Conservation (phyloP, 768 basidiomycete species). For the Suillus discolor region DNA sequence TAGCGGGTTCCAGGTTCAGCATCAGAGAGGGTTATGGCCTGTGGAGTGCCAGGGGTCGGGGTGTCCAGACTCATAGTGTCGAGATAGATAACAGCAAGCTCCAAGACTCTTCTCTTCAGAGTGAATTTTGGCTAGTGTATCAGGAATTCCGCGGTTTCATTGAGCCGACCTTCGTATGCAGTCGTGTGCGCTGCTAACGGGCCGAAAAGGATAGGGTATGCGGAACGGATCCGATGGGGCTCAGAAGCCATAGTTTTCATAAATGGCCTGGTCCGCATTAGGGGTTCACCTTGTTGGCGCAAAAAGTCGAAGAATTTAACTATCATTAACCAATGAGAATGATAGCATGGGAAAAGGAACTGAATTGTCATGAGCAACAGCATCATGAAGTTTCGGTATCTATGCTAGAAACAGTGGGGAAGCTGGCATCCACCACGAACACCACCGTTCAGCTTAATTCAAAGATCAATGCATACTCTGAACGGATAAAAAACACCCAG, state of each 20-base stretch:
- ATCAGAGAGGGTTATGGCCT: not conserved
- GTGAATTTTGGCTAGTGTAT: not conserved
- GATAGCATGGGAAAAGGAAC: not conserved
- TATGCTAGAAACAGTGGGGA: not conserved
- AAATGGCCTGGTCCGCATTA: not conserved
- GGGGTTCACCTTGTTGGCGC: not conserved
- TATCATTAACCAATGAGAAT: not conserved
- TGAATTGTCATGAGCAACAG: not conserved
- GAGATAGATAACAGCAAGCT: not conserved
- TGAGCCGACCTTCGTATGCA: not conserved
- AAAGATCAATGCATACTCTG: not conserved
- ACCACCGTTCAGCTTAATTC: not conserved
- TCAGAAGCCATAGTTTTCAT: not conserved
- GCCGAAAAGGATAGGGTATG: not conserved
- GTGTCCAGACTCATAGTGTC: not conserved
- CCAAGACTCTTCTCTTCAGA: not conserved
- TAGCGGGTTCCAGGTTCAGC: not conserved
- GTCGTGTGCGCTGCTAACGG: not conserved
- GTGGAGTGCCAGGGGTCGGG: not conserved
- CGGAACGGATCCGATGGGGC: not conserved
- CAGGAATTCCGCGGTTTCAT: not conserved
- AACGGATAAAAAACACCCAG: not conserved
- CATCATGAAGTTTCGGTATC: not conserved
- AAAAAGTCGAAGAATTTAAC: not conserved
- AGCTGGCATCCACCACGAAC: not conserved